Base-by-base conservation (phyloP, 768 basidiomycete species). In the Solioccasus polychromus region DNA sequence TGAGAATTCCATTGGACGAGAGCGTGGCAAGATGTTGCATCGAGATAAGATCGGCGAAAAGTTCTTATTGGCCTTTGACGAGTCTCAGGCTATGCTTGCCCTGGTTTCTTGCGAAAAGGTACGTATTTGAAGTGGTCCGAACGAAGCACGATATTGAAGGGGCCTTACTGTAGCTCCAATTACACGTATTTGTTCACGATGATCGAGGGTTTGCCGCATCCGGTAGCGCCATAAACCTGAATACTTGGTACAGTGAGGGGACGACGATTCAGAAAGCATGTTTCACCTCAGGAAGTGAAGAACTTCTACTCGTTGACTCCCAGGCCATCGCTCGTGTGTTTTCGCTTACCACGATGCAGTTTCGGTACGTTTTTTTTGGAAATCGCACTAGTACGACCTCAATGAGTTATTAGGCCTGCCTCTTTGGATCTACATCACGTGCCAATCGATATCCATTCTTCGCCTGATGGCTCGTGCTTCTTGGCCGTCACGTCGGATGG, bases 391-490 rank as follows among this genome's bases (percentile, higher is more conserved):
- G 3, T 18, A 6, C 9, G 22, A 38, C 5, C 17, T 42, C 44
- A 41, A 38, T 18, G 30, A 14, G 14, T 26, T 45, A 7, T 8
- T 34, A 80, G 78, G 23, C 74, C 77, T 2, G 75, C 78, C 2
- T 65, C 71, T 1, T 50, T 80, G 23, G 63, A 72, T 32, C 62
- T 81, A 8, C 52, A 57, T 7, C 48, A 45, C 11, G 29, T 59
- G 11, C 77, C 76, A 0, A 45, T 36, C 0, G 53, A 60, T 7
- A 60, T 74, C 15, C 63, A 63, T 52, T 71, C 78, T 9, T 71
- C 80, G 5, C 77, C 80, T 8, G 81, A 82, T 36, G 79, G 78
- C 0, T 70, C 79, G 6, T 81, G 78, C 52, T 66, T 82, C 35
- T 28, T 81, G 25, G 44, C 62, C 2, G 58, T 67, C 7, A 60